phyloP scores from a whole-genome alignment of 2,329 filamentous ascomycete species.

The Rhynchosporium agropyri region DNA sequence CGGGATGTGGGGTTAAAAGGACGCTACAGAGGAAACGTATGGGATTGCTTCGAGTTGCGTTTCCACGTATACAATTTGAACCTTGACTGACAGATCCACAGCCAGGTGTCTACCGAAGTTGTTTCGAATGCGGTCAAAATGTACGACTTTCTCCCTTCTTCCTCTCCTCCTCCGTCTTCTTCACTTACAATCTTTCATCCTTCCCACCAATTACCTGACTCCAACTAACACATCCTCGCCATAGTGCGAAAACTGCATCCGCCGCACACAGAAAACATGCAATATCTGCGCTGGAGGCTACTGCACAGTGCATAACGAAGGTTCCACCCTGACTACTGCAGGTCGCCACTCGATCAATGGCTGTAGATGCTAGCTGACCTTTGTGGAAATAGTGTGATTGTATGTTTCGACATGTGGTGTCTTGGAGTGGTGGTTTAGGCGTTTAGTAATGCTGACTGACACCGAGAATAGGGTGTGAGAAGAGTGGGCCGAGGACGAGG shows the following conservation, averaged over 20 bases:
- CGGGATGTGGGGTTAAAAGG: conserved; percentile 60
- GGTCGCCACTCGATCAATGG: conserved; percentile 37
- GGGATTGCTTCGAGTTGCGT: conserved; percentile 32
- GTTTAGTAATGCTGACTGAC: conserved; percentile 22
- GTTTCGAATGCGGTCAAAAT: conserved; percentile 85
- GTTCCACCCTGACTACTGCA: conserved; percentile 63
- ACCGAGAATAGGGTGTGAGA: conserved; percentile 30
- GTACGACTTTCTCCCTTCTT: conserved; percentile 50
- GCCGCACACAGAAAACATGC: conserved; percentile 71
- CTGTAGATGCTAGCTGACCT: conserved; percentile 39
- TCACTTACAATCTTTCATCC: no score
- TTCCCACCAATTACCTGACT: no score
- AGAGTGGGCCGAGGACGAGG: conserved; percentile 36
- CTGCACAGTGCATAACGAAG: conserved; percentile 81
- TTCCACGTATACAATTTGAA: conserved; percentile 29
- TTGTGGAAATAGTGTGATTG: conserved; percentile 39
- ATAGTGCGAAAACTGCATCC: conserved; percentile 76
- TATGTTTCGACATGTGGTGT: conserved; percentile 33
- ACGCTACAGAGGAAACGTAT: conserved; percentile 43
- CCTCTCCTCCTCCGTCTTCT: no score
- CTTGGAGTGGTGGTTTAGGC: background rate
- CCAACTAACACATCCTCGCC: background rate
- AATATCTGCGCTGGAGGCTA: conserved; percentile 76
- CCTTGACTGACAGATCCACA: conserved; percentile 38
- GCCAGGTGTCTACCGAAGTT: conserved; percentile 65